These are phyloP conservation scores for Bacidia gigantensis DNA, from an alignment of 495 filamentous ascomycete species.

Conservation along the genomic window DNA sequence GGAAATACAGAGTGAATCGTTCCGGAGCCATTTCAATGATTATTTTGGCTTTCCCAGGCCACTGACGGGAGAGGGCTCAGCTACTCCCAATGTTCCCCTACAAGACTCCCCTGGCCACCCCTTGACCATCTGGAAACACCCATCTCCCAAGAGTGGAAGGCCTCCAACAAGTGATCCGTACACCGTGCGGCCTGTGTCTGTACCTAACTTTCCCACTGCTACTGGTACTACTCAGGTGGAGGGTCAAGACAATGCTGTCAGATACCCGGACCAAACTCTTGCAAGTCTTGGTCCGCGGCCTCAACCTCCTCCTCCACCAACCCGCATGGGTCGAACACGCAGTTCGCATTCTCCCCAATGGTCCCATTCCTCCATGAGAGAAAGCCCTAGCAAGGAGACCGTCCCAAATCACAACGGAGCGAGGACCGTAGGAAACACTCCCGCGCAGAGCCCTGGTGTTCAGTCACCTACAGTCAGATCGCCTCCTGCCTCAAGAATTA, in stretches of 20 bases:
- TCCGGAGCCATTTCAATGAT: neutral
- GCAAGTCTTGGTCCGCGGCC: conserved; percentile 27
- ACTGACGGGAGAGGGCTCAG: neutral
- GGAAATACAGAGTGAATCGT: neutral
- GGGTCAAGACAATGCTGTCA: conserved; percentile 27
- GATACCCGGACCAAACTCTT: conserved; percentile 44
- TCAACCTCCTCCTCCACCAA: conserved; percentile 26
- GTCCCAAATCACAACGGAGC: conserved; percentile 22
- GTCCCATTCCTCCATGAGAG: conserved; percentile 21
- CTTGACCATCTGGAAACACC: conserved; percentile 1
- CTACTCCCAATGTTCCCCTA: conserved; percentile 1
- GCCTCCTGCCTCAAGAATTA: conserved; percentile 13
- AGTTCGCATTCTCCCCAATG: conserved; percentile 29
- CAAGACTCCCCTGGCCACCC: conserved; percentile 4
- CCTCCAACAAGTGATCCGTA: conserved; percentile 2
- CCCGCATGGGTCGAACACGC: conserved; percentile 24
- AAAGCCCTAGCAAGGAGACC: conserved; percentile 22
- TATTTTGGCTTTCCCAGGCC: neutral
- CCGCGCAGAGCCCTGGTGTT: conserved; percentile 52
- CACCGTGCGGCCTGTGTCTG: conserved; percentile 15
- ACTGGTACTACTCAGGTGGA: conserved; percentile 5
- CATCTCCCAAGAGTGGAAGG: conserved; percentile 1
- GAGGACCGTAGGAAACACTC: conserved; percentile 50
- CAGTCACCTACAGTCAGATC: conserved; percentile 29
- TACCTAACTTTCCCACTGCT: conserved; percentile 12